phyloP scores from a whole-genome alignment of 2,329 filamentous ascomycete species.

The Diaporthe sp. region DNA sequence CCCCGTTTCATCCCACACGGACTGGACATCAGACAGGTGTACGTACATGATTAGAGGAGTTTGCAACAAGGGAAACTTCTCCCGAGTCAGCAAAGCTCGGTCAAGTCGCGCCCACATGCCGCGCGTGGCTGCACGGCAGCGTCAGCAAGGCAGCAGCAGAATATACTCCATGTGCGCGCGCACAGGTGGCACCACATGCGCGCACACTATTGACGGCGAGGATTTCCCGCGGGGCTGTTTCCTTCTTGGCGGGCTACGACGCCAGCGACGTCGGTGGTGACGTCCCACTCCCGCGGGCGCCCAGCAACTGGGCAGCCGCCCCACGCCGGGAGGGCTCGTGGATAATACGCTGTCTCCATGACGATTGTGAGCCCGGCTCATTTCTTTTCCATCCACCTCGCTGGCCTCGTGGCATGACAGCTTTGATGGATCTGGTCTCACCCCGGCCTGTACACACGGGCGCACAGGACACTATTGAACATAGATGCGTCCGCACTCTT shows the following conservation, averaged over 20 bases:
- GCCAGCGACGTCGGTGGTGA: constrained; percentile 20
- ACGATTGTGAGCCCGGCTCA: neutral
- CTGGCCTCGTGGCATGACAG: constrained; percentile 16
- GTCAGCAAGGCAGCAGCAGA: constrained; percentile 20
- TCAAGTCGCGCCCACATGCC: constrained; percentile 17
- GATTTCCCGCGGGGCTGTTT: constrained; percentile 1
- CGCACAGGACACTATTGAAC: neutral
- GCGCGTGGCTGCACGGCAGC: constrained; percentile 17
- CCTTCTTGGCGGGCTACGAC: constrained; percentile 11
- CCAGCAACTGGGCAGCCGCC: neutral
- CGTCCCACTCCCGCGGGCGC: constrained; percentile 9
- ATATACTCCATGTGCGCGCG: too few relatives aligned
- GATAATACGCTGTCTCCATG: constrained; percentile 10
- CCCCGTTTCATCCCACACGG: constrained; percentile 6
- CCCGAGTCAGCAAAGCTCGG: constrained; percentile 15
- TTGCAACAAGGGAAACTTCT: neutral
- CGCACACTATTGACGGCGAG: constrained; percentile 6
- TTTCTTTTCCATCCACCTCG: neutral
- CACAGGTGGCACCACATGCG: constrained; percentile 12
- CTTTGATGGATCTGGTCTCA: neutral
- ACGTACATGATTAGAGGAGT: neutral
- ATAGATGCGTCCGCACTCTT: neutral
- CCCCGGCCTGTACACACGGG: neutral
- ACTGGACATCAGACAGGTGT: constrained; percentile 1
- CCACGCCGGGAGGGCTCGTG: neutral